These are phyloP conservation scores for Megacollybia marginata DNA, from an alignment of 768 basidiomycete species.

Conservation along the genomic window DNA sequence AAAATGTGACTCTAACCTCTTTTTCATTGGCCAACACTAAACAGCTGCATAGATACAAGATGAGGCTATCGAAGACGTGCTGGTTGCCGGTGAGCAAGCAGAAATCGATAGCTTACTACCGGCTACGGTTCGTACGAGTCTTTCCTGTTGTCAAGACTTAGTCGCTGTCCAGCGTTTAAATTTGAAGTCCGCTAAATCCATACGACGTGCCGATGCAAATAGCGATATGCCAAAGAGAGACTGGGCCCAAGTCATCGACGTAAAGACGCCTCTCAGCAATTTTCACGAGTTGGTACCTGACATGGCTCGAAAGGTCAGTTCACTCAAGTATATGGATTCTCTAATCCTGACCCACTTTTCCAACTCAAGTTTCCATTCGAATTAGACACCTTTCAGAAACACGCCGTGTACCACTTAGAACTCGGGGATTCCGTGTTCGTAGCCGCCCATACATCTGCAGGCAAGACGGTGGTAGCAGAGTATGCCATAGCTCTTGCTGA, in stretches of 20 bases:
- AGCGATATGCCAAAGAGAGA: conserved; percentile 70
- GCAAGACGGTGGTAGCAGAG: conserved; percentile 98
- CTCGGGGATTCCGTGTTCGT: conserved; percentile 98
- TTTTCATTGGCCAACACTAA: not conserved
- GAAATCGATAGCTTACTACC: conserved; percentile 83
- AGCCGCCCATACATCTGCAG: conserved; percentile 99
- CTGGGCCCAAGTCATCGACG: conserved; percentile 97
- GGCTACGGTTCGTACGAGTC: conserved; percentile 30
- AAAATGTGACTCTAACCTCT: conserved; percentile 15
- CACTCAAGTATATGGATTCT: not conserved
- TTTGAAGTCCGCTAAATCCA: conserved; percentile 43
- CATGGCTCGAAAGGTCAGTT: conserved; percentile 83
- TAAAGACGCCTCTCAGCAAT: conserved; percentile 83
- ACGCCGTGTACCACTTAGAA: conserved; percentile 96
- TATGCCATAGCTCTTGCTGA: conserved; percentile 96
- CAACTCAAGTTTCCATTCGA: conserved; percentile 88
- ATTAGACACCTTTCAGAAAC: conserved; percentile 96
- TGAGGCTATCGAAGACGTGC: conserved; percentile 6
- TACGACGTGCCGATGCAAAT: conserved; percentile 32
- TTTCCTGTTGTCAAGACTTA: not conserved
- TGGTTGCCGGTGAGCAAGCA: conserved; percentile 15
- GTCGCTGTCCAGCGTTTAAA: conserved; percentile 39
- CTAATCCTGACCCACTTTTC: not conserved
- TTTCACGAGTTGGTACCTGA: conserved; percentile 91
- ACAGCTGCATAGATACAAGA: conserved; percentile 3